Conservation (phyloP, 768 basidiomycete genomes). For the Boletus barrowsii region DNA sequence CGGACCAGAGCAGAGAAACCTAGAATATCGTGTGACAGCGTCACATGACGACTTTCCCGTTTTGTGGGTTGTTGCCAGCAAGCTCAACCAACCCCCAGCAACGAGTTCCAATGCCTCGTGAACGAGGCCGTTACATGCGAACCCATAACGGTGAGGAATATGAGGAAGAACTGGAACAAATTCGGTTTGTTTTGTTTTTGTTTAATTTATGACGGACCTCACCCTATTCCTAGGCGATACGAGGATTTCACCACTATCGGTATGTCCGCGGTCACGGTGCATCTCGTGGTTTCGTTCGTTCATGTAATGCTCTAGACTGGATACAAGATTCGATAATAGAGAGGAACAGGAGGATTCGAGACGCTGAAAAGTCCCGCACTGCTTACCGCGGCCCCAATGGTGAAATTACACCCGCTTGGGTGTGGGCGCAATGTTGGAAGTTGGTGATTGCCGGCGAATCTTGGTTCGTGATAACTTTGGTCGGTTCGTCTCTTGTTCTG, state of each 20-base stretch:
- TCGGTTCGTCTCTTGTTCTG: constrained; percentile 60
- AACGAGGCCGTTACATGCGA: constrained; percentile 23
- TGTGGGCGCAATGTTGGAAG: constrained; percentile 61
- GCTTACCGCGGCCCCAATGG: constrained; percentile 48
- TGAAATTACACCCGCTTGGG: constrained; percentile 49
- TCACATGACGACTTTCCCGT: constrained; percentile 13
- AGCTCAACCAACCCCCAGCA: not conserved
- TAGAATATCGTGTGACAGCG: not conserved
- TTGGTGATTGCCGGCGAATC: constrained; percentile 73
- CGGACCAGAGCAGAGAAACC: no score
- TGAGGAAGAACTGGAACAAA: constrained; percentile 66
- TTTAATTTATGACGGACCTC: constrained; percentile 7
- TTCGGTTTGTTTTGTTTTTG: constrained; percentile 42
- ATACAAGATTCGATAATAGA: constrained; percentile 93
- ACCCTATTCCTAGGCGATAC: constrained; percentile 61
- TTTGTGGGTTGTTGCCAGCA: no score
- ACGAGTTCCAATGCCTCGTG: constrained; percentile 20
- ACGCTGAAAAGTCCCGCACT: constrained; percentile 40
- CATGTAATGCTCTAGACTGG: constrained; percentile 66
- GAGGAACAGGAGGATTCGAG: constrained; percentile 70
- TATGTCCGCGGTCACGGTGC: constrained; percentile 33
- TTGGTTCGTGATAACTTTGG: constrained; percentile 89
- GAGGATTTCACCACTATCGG: constrained; percentile 96
- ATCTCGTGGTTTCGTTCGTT: constrained; percentile 12
- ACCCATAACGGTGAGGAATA: constrained; percentile 38